A percentile compares a stretch with the other conserved stretches of the same genome.
Evolutionary conservation across 1,284 basidiomycete genomes (phyloP).

Genomic region (Cutaneotrichosporon daszewskae): DNA sequence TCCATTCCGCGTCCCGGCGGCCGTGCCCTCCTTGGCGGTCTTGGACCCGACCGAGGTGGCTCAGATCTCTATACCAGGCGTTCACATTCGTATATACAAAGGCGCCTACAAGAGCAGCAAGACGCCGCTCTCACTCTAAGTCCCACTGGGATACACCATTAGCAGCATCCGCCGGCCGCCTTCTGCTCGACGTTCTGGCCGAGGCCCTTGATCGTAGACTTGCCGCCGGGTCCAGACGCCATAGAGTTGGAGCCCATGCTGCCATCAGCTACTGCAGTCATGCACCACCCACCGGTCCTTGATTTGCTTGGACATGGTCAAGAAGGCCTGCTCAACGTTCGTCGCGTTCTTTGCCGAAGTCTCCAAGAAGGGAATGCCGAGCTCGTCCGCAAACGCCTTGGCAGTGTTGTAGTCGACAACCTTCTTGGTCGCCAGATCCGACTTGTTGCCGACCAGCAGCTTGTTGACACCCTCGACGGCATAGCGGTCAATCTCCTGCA

Average conservation of each 20-base stretch:
- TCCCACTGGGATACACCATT: slow-evolving; percentile 21
- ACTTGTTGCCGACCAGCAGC: slow-evolving; percentile 96
- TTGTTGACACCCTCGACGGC: slow-evolving; percentile 99
- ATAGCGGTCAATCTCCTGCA: slow-evolving; percentile 98
- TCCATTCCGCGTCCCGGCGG: neutral
- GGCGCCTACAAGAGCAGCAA: slow-evolving; percentile 5
- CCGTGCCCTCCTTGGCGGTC: too few relatives aligned
- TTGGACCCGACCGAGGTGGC: too few relatives aligned
- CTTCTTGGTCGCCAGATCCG: slow-evolving; percentile 95
- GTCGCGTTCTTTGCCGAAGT: slow-evolving; percentile 98
- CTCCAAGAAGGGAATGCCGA: slow-evolving; percentile 94
- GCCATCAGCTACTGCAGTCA: slow-evolving; percentile 3
- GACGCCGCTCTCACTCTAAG: slow-evolving; percentile 5
- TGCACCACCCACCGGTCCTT: slow-evolving; percentile 62
- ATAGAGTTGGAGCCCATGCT: slow-evolving; percentile 54
- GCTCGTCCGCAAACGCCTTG: slow-evolving; percentile 96
- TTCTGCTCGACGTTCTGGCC: slow-evolving; percentile 72
- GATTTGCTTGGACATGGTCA: slow-evolving; percentile 99
- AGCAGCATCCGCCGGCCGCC: slow-evolving; percentile 69
- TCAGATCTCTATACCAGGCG: slow-evolving; percentile 18
- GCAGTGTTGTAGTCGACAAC: slow-evolving; percentile 96
- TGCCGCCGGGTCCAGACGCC: slow-evolving; percentile 48
- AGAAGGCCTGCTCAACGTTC: slow-evolving; percentile 98
- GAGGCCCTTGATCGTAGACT: slow-evolving; percentile 53
- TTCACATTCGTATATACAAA: slow-evolving; percentile 26